Evolutionary conservation across 768 basidiomycete species (phyloP), one percentile per base, ranked within the genome.

Genomic region (Daedalea quercina): DNA sequence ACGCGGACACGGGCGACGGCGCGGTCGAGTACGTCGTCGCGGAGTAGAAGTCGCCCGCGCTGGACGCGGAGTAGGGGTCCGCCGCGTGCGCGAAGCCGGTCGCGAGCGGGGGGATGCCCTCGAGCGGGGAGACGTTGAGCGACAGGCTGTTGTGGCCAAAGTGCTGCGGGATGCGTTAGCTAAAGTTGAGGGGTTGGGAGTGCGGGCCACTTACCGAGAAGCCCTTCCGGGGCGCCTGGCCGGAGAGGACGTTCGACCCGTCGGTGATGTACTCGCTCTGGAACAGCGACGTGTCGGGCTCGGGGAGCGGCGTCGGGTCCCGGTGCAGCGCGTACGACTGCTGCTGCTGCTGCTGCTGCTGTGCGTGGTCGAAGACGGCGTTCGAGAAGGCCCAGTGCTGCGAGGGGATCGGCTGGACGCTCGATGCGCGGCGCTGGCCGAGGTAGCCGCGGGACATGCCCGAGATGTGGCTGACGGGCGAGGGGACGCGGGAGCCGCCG

Each of bases 391-490:
- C 69, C 70, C 73, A 73, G 22, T 69, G 67, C 22, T 70, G 66
- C 54, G 65, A 62, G 45, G 65, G 61, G 13, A 68, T 59, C 3
- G 77, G 77, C 43, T 70, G 67, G 2, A 73, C 76, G 47, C 76
- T 78, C 0, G 78, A 81, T 0, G 79, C 72, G 3, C 80, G 74
- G 22, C 79, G 73, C 35, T 73, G 70, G 2, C 76, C 76, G 17
- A 76, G 63, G 54, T 71, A 55, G 54, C 66, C 61, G 9, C 77
- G 70, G 19, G 70, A 70, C 4, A 63, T 69, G 2, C 73, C 74
- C 0, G 78, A 73, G 51, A 79, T 75, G 58, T 73, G 67, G 52
- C 64, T 51, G 1, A 76, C 67, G 15, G 75, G 79, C 1, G 78
- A 80, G 7, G 65, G 67, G 1, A 73, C 72, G 19, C 71, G 75